Evolutionary conservation across 805 yeast species (phyloP).

Genomic region (Candida xyloterini): DNA sequence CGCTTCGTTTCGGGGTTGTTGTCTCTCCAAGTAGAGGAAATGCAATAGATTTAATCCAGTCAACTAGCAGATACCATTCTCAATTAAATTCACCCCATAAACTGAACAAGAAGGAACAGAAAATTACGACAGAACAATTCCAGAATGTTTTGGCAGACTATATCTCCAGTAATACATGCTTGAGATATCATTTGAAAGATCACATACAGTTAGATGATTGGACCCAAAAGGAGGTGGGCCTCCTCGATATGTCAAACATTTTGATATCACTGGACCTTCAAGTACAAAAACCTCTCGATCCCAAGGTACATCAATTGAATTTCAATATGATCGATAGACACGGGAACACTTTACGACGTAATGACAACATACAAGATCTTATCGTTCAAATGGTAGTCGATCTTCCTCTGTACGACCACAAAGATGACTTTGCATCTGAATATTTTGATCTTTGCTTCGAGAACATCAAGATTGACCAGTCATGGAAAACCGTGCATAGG

Average conservation of each 20-base stretch:
- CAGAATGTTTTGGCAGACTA: conserved; percentile 9
- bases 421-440: conserved; percentile 16
- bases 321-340: conserved; percentile 28
- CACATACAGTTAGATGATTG: conserved; percentile 8
- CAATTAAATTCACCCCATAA: conserved; percentile 5
- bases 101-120: conserved; percentile 7
- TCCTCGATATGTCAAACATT: conserved; percentile 9
- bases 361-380: conserved; percentile 18
- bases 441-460: conserved; percentile 33
- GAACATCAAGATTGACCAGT: conserved; percentile 27
- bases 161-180: conserved; percentile 17
- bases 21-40: conserved; percentile 13
- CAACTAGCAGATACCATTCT: conserved; percentile 13
- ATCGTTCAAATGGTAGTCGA: conserved; percentile 22
- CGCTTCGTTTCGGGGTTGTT: conserved; percentile 28
- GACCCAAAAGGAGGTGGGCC: neutral
- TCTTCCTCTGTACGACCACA: conserved; percentile 19
- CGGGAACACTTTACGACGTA: conserved; percentile 29
- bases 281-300: conserved; percentile 18
- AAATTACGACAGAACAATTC: conserved; percentile 9
- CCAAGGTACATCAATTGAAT: conserved; percentile 24
- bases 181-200: conserved; percentile 16
- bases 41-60: conserved; percentile 12
- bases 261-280: conserved; percentile 24
- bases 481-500: conserved; percentile 26